Conservation (phyloP, 2,329 filamentous ascomycete genomes). For the Stemphylium beticola region DNA sequence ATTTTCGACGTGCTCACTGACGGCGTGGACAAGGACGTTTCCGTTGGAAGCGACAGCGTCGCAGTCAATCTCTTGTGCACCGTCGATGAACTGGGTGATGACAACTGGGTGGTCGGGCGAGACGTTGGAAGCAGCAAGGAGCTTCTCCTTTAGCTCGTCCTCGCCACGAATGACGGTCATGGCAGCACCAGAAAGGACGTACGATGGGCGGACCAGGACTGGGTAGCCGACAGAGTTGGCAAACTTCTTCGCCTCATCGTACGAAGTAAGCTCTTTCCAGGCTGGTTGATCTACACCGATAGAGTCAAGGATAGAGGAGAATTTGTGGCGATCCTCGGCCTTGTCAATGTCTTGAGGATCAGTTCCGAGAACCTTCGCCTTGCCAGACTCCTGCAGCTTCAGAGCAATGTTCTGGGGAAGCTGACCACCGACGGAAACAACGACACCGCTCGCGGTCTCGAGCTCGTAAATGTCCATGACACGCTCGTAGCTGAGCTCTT, state of each 20-base stretch:
- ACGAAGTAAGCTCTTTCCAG: conserved; percentile 96
- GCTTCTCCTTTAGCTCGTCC: conserved; percentile 91
- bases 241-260: conserved; percentile 85
- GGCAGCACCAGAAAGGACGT: conserved; percentile 95
- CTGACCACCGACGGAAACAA: conserved; percentile 95
- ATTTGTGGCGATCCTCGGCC: conserved; percentile 97
- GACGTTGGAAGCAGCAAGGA: conserved; percentile 85
- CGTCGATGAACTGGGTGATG: conserved; percentile 98
- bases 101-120: conserved; percentile 97
- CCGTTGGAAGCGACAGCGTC: conserved; percentile 89
- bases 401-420: conserved; percentile 97
- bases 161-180: conserved; percentile 96
- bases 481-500: conserved; percentile 94
- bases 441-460: conserved; percentile 81
- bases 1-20: conserved; percentile 95
- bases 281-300: conserved; percentile 96
- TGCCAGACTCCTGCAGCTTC: conserved; percentile 87
- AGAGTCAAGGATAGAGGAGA: conserved; percentile 95
- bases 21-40: conserved; percentile 85
- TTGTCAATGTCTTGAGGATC: conserved; percentile 95
- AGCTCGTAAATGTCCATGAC: conserved; percentile 99
- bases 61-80: conserved; percentile 94
- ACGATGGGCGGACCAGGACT: conserved; percentile 91
- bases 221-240: conserved; percentile 87
- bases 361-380: conserved; percentile 89